A percentile compares a stretch with the other conserved stretches of the same genome.
Evolutionary conservation across 176 grass and related monocot species (phyloP).

Genomic region (sorghum (Sorghum bicolor)): DNA sequence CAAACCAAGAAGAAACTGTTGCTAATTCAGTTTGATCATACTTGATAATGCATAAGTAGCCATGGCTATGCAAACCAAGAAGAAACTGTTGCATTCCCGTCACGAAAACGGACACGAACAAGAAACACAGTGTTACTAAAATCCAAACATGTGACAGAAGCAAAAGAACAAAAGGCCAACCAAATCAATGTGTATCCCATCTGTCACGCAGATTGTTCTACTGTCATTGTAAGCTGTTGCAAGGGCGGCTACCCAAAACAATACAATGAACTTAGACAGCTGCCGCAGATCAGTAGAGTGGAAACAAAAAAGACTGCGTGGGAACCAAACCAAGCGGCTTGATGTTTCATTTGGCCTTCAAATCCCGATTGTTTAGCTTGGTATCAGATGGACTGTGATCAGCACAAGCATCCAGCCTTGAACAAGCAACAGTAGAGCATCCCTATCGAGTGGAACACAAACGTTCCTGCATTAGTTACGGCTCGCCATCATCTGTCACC

Average conservation of each 20-base stretch:
- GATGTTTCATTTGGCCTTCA: neutral
- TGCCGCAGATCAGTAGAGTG: neutral
- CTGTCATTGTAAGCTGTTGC: constrained; percentile 30
- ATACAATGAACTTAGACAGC: constrained; percentile 4
- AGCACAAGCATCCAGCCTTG: neutral
- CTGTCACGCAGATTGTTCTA: constrained; percentile 30
- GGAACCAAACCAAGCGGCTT: neutral
- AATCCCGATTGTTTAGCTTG: neutral
- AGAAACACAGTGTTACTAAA: constrained; percentile 35
- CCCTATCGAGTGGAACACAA: neutral
- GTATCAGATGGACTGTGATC: constrained; percentile 13
- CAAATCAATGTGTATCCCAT: constrained; percentile 43
- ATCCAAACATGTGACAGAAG: constrained; percentile 46
- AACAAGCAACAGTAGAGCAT: neutral
- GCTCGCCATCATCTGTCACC: neutral
- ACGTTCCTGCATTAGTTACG: neutral
- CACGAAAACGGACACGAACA: neutral
- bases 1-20: too few relatives aligned
- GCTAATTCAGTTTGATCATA: too few relatives aligned
- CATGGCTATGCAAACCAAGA: neutral
- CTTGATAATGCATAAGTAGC: neutral
- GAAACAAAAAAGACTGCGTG: neutral
- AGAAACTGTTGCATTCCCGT: neutral
- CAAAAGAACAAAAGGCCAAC: constrained; percentile 50
- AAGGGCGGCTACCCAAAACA: constrained; percentile 19